Percentiles rank a stretch among this genome's conserved stretches.
Conservation (phyloP, 805 yeast species). For the Starmerella bombicola region DNA sequence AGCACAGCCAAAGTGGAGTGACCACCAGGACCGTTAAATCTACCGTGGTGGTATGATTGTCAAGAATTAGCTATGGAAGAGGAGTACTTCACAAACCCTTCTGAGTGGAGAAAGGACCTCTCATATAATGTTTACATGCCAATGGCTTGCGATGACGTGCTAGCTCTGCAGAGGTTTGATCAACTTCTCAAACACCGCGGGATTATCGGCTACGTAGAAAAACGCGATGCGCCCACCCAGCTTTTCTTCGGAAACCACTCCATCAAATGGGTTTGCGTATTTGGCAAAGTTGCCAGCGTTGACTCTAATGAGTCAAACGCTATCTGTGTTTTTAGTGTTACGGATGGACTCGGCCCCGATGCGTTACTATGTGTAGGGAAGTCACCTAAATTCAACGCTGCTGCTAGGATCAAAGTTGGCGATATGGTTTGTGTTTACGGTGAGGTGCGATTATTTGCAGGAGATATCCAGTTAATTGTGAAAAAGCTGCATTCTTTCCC, state of each 20-base stretch:
- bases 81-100: neutral
- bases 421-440: constrained; percentile 1
- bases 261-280: constrained; percentile 5
- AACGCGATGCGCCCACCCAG: neutral
- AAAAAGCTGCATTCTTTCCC: neutral
- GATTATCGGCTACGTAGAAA: neutral
- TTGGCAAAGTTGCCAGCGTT: constrained; percentile 1
- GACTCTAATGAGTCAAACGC: neutral
- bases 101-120: neutral
- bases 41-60: too few species aligned
- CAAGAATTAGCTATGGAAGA: too few species aligned
- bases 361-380: neutral
- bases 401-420: neutral
- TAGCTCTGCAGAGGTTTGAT: neutral
- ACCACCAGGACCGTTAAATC: too few species aligned
- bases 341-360: constrained; percentile 2
- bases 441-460: neutral
- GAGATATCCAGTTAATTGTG: neutral
- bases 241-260: constrained; percentile 14
- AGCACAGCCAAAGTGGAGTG: too few species aligned
- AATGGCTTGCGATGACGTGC: constrained; percentile 9
- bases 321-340: neutral
- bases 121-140: constrained; percentile 12
- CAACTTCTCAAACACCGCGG: neutral
- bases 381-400: neutral